Evolutionary conservation across 1,139 yeast genomes (phyloP), one percentile per base, ranked within the genome.

Genomic region (Torulaspora pretoriensis): DNA sequence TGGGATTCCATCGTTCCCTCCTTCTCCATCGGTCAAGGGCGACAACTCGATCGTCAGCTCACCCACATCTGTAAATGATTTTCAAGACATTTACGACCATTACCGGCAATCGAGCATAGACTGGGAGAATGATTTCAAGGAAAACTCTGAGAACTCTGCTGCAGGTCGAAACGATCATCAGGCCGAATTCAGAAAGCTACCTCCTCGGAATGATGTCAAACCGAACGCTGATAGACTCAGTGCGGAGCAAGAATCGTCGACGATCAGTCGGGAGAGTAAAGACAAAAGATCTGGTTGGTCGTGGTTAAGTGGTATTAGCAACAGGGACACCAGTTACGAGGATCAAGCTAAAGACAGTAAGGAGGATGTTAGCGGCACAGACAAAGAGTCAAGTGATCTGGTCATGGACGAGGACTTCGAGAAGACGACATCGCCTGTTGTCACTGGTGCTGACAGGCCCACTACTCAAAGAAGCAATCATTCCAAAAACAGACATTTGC

Each of bases 61-160:
- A 2, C 59, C 59, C n/a, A 46, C 47, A 13, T 46, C 59, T n/a
- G 38, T 52, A 22, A 56, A 47, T 32, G 60, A 56, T 41, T 49
- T 56, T 35, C 52, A 56, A 28, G 54, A 56, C 19, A 53, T 60
- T 19, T 59, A 59, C 44, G 62, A 59, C 32, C 63, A 59, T 39
- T 59, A 59, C 41, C 48, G 59, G 27, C 54, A 51, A 28, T 42
- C 57, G 1, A 50, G 53, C 33, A 46, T 48, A 7, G 57, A 54
- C 10, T 43, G 49, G 46, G 51, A 50, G n/a, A 44, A 42, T 7
- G 55, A 54, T n/a, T 13, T 24, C 23, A 46, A 42, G 13, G 28
- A 34, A 22, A 39, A 33, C 8, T 16, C 19, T 7, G 46, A 52
- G 14, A 35, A 29, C 6, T 37, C 25, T 26, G 30, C 36, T 35